Conservation (phyloP, 2,329 filamentous ascomycete genomes). For the Metarhizium rileyi region DNA sequence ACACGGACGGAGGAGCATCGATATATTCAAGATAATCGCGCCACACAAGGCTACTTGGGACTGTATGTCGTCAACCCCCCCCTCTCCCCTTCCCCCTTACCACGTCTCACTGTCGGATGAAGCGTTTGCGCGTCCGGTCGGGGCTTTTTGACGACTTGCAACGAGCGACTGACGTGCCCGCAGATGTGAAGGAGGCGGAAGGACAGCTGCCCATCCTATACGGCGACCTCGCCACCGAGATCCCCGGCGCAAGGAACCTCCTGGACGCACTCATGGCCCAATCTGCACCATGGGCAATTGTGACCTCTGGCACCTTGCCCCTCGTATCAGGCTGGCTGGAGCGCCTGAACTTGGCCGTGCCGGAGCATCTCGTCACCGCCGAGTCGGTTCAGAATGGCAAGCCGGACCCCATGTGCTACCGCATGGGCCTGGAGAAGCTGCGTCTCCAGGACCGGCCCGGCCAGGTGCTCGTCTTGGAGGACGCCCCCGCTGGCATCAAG, state of each 20-base stretch:
- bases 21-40: slow-evolving; percentile 68
- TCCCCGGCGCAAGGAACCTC: slow-evolving; percentile 69
- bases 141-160: neutral
- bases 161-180: neutral
- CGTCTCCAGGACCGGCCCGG: slow-evolving; percentile 37
- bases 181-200: slow-evolving; percentile 75
- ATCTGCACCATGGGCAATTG: slow-evolving; percentile 74
- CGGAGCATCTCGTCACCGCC: slow-evolving; percentile 59
- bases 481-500: slow-evolving; percentile 75
- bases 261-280: slow-evolving; percentile 55
- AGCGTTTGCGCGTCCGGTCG: neutral
- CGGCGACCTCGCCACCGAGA: slow-evolving; percentile 70
- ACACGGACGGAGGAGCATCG: slow-evolving; percentile 83
- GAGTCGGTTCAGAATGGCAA: slow-evolving; percentile 69
- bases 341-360: slow-evolving; percentile 54
- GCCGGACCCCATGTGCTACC: slow-evolving; percentile 67
- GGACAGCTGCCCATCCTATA: slow-evolving; percentile 65
- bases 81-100: too few relatives aligned
- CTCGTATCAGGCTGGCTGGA: slow-evolving; percentile 65
- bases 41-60: slow-evolving; percentile 87
- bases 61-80: slow-evolving; percentile 50
- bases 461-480: slow-evolving; percentile 69
- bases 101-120: neutral
- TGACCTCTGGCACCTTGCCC: slow-evolving; percentile 60
- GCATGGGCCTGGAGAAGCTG: slow-evolving; percentile 55